These are phyloP conservation scores for Schwanniomyces sp. DNA, from an alignment of 805 yeast genomes.

Conservation along the genomic window DNA sequence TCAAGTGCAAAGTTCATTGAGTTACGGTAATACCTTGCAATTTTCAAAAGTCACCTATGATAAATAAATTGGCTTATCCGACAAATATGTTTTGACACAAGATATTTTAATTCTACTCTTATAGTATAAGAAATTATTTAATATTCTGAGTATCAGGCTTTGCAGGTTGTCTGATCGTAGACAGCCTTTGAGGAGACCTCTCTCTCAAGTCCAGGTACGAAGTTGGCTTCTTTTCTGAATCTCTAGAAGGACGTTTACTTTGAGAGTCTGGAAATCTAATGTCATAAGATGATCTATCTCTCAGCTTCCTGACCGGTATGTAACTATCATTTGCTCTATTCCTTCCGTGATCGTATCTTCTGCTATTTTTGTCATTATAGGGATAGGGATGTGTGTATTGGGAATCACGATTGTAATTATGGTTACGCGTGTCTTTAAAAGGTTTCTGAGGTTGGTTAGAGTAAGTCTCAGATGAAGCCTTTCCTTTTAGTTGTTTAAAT, in stretches of 20 bases:
- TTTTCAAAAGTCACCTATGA: too few species aligned
- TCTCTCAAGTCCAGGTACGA: constrained; percentile 7
- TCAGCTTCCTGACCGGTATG: not conserved
- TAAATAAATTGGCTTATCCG: too few species aligned
- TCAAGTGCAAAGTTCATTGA: too few species aligned
- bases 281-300: not conserved
- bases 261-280: not conserved
- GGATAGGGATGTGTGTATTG: not conserved
- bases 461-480: not conserved
- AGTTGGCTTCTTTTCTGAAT: not conserved
- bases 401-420: not conserved
- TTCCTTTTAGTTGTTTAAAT: constrained; percentile 44
- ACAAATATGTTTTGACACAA: too few species aligned
- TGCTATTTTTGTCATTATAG: not conserved
- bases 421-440: not conserved
- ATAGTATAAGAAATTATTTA: not conserved
- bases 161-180: not conserved
- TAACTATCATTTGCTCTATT: not conserved
- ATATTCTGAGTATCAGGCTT: not conserved
- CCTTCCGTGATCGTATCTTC: not conserved
- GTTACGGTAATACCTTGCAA: too few species aligned
- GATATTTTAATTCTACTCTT: not conserved
- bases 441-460: not conserved
- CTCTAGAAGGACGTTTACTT: not conserved
- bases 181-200: constrained; percentile 6